Conservation (phyloP, 257 asterid genomes). For the Paraleonurus japonicus region DNA sequence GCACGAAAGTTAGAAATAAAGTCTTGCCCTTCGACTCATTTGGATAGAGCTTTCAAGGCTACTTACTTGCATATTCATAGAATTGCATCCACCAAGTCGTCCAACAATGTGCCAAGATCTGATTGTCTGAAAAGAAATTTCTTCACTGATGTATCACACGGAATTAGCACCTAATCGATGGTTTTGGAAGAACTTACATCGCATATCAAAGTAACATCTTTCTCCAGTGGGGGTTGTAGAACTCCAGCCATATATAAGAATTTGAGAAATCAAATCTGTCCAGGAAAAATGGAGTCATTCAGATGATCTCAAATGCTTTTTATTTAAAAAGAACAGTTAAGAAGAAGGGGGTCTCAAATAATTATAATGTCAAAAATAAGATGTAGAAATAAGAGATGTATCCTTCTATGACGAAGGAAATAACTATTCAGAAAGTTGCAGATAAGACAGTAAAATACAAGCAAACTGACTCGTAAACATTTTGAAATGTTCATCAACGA, state of each 20-base stretch:
- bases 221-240: conserved; percentile 78
- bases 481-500: background rate
- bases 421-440: background rate
- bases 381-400: background rate
- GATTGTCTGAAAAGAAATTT: conserved; percentile 54
- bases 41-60: background rate
- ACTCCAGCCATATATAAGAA: conserved; percentile 91
- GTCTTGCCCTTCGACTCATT: background rate
- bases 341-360: background rate
- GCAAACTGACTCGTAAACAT: background rate
- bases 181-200: conserved; percentile 55
- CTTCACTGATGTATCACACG: conserved; percentile 17
- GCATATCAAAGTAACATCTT: conserved; percentile 75
- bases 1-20: conserved; percentile 1
- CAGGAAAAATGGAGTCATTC: conserved; percentile 11
- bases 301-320: background rate
- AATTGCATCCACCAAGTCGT: conserved; percentile 95
- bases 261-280: conserved; percentile 80
- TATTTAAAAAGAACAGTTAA: background rate
- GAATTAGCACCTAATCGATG: conserved; percentile 17
- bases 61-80: conserved; percentile 93
- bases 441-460: background rate
- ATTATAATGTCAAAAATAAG: conserved; percentile 1
- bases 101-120: conserved; percentile 97
- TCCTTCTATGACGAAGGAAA: background rate